Conservation (phyloP, 805 yeast genomes). For the Wickerhamomyces pijperi region DNA sequence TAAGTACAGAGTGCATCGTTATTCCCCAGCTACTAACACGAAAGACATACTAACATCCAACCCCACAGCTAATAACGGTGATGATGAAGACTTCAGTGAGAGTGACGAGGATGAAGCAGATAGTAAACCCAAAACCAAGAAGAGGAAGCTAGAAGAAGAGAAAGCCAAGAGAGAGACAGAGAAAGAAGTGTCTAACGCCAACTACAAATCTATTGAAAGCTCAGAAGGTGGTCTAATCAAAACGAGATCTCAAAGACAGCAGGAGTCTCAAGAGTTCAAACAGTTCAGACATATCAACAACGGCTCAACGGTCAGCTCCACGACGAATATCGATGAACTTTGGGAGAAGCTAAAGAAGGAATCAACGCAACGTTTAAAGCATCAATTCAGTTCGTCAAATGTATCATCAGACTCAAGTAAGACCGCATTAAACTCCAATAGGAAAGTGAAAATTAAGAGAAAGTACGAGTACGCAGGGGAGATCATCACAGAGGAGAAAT, state of each 20-base stretch:
- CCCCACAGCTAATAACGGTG: slow-evolving; percentile 1
- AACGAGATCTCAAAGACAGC: slow-evolving; percentile 52
- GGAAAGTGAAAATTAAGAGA: slow-evolving; percentile 60
- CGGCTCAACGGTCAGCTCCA: slow-evolving; percentile 4
- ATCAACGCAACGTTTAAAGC: slow-evolving; percentile 18
- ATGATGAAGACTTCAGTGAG: slow-evolving; percentile 11
- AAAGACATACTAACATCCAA: not conserved
- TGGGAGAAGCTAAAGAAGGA: slow-evolving; percentile 42
- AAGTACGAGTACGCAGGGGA: slow-evolving; percentile 88
- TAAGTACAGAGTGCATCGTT: slow-evolving; percentile 6
- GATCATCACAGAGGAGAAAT: slow-evolving; percentile 61
- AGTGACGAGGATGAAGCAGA: slow-evolving; percentile 15
- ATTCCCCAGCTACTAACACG: too few species aligned
- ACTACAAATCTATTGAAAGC: slow-evolving; percentile 45
- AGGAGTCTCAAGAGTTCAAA: slow-evolving; percentile 26
- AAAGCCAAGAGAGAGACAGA: slow-evolving; percentile 20
- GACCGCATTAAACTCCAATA: slow-evolving; percentile 16
- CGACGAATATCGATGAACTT: slow-evolving; percentile 35
- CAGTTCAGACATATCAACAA: slow-evolving; percentile 9
- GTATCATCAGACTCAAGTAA: slow-evolving; percentile 2
- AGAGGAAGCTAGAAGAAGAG: slow-evolving; percentile 13
- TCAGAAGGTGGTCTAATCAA: slow-evolving; percentile 52
- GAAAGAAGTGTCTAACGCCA: slow-evolving; percentile 18
- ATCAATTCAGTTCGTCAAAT: slow-evolving; percentile 11
- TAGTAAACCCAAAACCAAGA: not conserved